phyloP scores from a whole-genome alignment of 2,329 filamentous ascomycete genomes.

The Immersiporthe knoxdaviesiana region DNA sequence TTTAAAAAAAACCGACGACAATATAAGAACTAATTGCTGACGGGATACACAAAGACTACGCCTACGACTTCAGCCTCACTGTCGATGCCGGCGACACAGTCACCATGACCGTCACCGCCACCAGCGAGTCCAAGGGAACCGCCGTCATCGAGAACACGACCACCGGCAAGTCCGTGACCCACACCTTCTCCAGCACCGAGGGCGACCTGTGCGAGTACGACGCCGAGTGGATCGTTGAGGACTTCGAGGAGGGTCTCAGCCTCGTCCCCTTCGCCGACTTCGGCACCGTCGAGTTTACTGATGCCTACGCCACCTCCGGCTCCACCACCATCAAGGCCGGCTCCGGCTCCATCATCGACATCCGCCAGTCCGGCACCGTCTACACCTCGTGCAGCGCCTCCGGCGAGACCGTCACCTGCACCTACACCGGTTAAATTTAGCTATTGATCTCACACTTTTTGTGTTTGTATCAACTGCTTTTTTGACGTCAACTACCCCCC shows the following conservation, averaged over 20 bases:
- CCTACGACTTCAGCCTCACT: conserved; percentile 36
- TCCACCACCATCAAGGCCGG: conserved; percentile 39
- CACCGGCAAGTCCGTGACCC: conserved; percentile 53
- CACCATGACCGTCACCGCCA: conserved; percentile 40
- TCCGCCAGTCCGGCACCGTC: conserved; percentile 69
- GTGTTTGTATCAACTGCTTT: background rate
- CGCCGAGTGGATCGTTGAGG: conserved; percentile 66
- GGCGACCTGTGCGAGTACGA: conserved; percentile 58
- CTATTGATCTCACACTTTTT: background rate
- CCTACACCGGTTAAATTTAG: conserved; percentile 45
- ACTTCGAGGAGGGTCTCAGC: conserved; percentile 44
- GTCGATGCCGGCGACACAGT: conserved; percentile 31
- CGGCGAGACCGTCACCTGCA: conserved; percentile 31
- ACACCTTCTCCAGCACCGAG: conserved; percentile 60
- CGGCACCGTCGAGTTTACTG: conserved; percentile 48
- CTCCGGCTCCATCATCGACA: conserved; percentile 65
- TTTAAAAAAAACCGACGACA: too few relatives aligned
- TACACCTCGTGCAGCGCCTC: conserved; percentile 39
- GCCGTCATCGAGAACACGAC: conserved; percentile 51
- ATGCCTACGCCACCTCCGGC: conserved; percentile 39
- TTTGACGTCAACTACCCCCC: background rate
- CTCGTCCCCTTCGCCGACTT: conserved; percentile 53
- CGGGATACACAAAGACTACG: conserved; percentile 43
- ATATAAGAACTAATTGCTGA: background rate
- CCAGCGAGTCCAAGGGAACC: conserved; percentile 46